Evolutionary conservation across 2,329 filamentous ascomycete species (phyloP).

Genomic region (Scytalidium lignicola): DNA sequence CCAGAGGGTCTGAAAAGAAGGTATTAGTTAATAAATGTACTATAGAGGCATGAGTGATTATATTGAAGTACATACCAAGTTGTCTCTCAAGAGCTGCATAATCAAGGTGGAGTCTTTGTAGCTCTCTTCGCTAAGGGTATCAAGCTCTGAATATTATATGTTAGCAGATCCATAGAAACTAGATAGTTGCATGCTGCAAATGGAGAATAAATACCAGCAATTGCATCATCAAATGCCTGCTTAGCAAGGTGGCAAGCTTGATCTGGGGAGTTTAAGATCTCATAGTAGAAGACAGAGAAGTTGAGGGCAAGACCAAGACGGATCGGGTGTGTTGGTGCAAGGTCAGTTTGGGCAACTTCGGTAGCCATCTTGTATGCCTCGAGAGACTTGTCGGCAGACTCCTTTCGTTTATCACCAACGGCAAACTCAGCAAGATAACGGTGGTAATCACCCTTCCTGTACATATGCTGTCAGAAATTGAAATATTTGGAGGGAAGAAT

Average conservation of each 20-base stretch:
- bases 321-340: conserved; percentile 88
- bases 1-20: conserved; percentile 78
- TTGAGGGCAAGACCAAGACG: conserved; percentile 87
- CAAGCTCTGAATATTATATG: conserved; percentile 59
- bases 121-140: conserved; percentile 95
- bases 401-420: conserved; percentile 90
- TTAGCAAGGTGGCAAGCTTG: conserved; percentile 97
- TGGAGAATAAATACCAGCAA: conserved; percentile 60
- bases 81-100: conserved; percentile 97
- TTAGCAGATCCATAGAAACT: conserved; percentile 28
- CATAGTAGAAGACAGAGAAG: conserved; percentile 99
- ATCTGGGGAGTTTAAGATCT: conserved; percentile 98
- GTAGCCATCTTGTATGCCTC: conserved; percentile 96
- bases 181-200: background rate
- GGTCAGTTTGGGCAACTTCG: conserved; percentile 83
- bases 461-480: conserved; percentile 12
- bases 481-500: background rate
- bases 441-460: conserved; percentile 99
- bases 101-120: conserved; percentile 99
- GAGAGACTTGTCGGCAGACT: conserved; percentile 86
- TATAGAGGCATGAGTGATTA: background rate
- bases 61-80: conserved; percentile 54
- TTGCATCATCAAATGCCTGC: conserved; percentile 93
- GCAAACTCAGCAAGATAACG: conserved; percentile 98
- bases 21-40: conserved; percentile 3